Conservation (phyloP, 345 rosid genomes). For the Bruguiera parviflora region DNA sequence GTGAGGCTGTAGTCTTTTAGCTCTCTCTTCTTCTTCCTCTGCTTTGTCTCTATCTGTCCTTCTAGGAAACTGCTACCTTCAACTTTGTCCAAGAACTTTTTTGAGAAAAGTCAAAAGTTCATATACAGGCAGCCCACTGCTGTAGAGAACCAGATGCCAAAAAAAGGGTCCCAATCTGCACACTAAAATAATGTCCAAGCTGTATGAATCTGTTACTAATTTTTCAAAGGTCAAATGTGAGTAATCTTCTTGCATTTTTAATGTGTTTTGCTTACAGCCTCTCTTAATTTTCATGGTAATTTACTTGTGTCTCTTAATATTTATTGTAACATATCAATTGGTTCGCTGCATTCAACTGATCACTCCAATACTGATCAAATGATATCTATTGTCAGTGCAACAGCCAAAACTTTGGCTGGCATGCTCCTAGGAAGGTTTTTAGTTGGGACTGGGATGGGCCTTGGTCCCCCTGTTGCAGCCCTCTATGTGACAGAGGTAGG, state of each 20-base stretch:
- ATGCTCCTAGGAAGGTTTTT: conserved; percentile 88
- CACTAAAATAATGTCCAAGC: not conserved
- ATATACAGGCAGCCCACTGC: no score
- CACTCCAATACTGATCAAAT: not conserved
- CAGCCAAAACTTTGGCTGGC: conserved; percentile 52
- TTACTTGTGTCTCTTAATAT: not conserved
- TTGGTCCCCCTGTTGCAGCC: conserved; percentile 87
- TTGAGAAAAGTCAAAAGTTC: no score
- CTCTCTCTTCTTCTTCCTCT: no score
- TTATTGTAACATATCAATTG: not conserved
- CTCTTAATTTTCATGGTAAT: not conserved
- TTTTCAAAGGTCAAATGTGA: not conserved
- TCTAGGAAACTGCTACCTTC: no score
- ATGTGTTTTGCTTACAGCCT: not conserved
- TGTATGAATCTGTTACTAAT: not conserved
- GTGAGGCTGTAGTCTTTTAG: no score
- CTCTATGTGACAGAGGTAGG: conserved; percentile 95
- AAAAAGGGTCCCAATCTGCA: no score
- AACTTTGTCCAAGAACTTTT: no score
- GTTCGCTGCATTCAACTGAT: not conserved
- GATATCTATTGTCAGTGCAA: conserved; percentile 52
- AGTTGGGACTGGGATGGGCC: conserved; percentile 95
- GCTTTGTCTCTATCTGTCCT: no score
- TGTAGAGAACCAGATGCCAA: no score
- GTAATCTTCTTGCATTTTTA: not conserved